Evolutionary conservation across 805 yeast genomes (phyloP), one percentile per base, ranked within the genome.

Genomic region (Zygoascus tannicola): DNA sequence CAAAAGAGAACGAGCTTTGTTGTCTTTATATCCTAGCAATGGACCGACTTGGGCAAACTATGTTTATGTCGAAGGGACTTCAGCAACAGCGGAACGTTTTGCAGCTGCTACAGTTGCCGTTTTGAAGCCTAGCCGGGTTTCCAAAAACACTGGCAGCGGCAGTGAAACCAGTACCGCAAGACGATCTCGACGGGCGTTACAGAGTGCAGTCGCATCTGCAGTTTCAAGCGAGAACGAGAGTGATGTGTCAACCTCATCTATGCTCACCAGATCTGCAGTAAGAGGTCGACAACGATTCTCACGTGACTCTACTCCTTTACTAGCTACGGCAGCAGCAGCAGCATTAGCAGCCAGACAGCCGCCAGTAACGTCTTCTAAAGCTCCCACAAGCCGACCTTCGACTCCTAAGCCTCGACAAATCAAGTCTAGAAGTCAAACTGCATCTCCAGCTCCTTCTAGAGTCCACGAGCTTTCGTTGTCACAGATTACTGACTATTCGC

Each of bases 401-500:
- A 52, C 56, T 3, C 56, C 56, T 2, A 38, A 35, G 10, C 48
- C 50, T 7, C 42, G 50, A 8, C 30, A 26, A 12, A 38, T n/a
- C 12, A 34, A 26, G 16, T 80, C 78, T 66, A 82, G 84, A 67
- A 74, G 81, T 52, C 76, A 76, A 53, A 74, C 73, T 68, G 53
- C 67, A 34, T 49, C 58, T 34, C 58, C 66, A 23, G 54, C 58
- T 4, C 53, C 56, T 14, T 51, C 62, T 36, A 59, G 66, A 15
- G 71, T 68, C 36, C 72, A 67, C 47, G 72, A 67, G 46, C 52
- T 63, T 33, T 58, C 55, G 36, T 43, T 49, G 39, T 52, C 55
- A 21, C 61, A 63, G 48, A 50, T 88, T 44, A 87, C 87, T 32
- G 95, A 87, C 62, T 86, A 71, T 63, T 78, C 85, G n/a, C 97